These are phyloP conservation scores for Apiotrichum sp. DNA, from an alignment of 1,284 basidiomycete genomes.

Conservation along the genomic window DNA sequence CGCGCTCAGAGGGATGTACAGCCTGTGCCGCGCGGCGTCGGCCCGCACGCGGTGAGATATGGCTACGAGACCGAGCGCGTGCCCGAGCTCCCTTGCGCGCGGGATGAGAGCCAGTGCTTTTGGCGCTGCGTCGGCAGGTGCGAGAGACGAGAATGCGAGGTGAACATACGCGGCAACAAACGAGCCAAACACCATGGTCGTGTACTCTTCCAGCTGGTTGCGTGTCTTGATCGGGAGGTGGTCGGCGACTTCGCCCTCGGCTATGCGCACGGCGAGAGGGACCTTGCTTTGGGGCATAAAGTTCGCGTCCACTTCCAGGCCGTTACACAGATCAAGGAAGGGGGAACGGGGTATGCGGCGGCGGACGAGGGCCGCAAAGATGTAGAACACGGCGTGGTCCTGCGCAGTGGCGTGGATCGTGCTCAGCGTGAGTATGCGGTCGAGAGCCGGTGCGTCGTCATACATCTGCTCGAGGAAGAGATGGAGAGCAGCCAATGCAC, in stretches of 20 bases:
- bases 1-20: conserved; percentile 45
- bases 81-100: conserved; percentile 44
- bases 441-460: conserved; percentile 5
- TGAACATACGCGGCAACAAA: conserved; percentile 48
- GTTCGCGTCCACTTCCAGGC: conserved; percentile 44
- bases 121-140: background rate
- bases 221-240: conserved; percentile 43
- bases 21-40: conserved; percentile 42
- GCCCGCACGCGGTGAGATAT: conserved; percentile 46
- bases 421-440: conserved; percentile 14
- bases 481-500: conserved; percentile 19
- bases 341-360: conserved; percentile 41
- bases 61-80: conserved; percentile 48
- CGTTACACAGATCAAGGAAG: conserved; percentile 47
- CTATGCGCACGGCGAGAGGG: conserved; percentile 1
- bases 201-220: conserved; percentile 46
- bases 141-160: conserved; percentile 40
- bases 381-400: conserved; percentile 38
- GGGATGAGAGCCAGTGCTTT: background rate
- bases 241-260: conserved; percentile 9
- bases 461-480: conserved; percentile 25
- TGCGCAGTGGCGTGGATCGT: conserved; percentile 18
- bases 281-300: conserved; percentile 19
- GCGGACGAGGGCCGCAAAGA: conserved; percentile 40
- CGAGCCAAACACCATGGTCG: conserved; percentile 47